phyloP scores from a whole-genome alignment of 148 eudicot species.

The Vaccinium darrowii region DNA sequence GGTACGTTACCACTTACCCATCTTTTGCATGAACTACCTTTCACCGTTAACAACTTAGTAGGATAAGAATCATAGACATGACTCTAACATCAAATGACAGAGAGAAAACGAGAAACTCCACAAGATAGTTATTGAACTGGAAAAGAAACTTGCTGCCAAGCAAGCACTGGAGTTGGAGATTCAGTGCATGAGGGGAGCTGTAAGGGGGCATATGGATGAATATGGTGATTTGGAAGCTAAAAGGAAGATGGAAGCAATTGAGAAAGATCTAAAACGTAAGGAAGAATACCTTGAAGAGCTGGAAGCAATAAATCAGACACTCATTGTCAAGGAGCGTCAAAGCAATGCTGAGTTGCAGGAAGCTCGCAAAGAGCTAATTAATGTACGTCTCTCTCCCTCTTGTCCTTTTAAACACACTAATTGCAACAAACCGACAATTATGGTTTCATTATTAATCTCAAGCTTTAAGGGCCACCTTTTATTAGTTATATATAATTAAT shows the following conservation, averaged over 20 bases:
- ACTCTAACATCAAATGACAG: constrained; percentile 30
- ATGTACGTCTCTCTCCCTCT: constrained; percentile 32
- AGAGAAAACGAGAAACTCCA: constrained; percentile 63
- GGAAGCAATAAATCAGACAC: constrained; percentile 49
- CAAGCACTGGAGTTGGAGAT: constrained; percentile 68
- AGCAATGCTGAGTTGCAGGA: constrained; percentile 71
- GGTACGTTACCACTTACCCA: constrained; percentile 19
- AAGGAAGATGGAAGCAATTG: constrained; percentile 43
- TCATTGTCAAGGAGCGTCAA: constrained; percentile 55
- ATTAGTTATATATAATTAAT: background rate
- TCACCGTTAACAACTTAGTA: constrained; percentile 15
- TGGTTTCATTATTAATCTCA: background rate
- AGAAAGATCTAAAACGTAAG: constrained; percentile 48
- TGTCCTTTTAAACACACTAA: background rate
- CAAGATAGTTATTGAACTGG: constrained; percentile 49
- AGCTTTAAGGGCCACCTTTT: background rate
- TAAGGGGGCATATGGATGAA: constrained; percentile 50
- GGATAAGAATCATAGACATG: background rate
- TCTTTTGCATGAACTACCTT: constrained; percentile 25
- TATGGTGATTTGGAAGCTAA: constrained; percentile 39
- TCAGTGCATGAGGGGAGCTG: constrained; percentile 8
- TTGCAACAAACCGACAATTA: background rate
- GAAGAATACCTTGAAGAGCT: constrained; percentile 35
- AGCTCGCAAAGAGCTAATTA: constrained; percentile 66
- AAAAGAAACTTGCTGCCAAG: constrained; percentile 63